Conservation (phyloP, 2,329 filamentous ascomycete species). For the Moelleriella libera region DNA sequence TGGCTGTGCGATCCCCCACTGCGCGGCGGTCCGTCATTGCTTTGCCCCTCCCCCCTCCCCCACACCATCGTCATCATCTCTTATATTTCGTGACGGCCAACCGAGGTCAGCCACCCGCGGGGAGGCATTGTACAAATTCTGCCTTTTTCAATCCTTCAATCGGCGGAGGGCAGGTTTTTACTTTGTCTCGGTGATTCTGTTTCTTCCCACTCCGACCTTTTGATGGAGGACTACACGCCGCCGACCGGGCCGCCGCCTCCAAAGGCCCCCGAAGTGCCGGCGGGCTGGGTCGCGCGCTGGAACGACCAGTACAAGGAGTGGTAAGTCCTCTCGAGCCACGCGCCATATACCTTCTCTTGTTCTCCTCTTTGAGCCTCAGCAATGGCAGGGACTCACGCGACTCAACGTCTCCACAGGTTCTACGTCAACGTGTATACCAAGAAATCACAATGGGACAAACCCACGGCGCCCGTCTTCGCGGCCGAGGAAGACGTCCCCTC, state of each 20-base stretch:
- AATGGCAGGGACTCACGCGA: background rate
- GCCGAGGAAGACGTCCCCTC: conserved; percentile 28
- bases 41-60: background rate
- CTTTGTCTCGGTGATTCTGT: background rate
- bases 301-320: conserved; percentile 84
- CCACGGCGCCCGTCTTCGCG: conserved; percentile 52
- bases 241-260: conserved; percentile 42
- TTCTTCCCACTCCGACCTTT: background rate
- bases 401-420: conserved; percentile 43
- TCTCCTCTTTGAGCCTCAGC: background rate
- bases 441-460: conserved; percentile 80
- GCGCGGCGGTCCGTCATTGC: background rate
- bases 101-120: background rate
- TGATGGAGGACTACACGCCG: conserved; percentile 40
- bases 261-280: conserved; percentile 45
- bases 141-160: background rate
- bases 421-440: conserved; percentile 84
- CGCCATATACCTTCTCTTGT: conserved; percentile 4
- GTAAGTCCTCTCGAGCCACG: conserved; percentile 20
- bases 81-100: background rate
- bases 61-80: background rate
- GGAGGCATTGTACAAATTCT: no score
- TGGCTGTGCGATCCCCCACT: background rate
- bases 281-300: conserved; percentile 72
- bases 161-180: background rate